These are phyloP conservation scores for Phaeoacremonium minimum DNA, from an alignment of 2,329 filamentous ascomycete genomes.

Conservation along the genomic window DNA sequence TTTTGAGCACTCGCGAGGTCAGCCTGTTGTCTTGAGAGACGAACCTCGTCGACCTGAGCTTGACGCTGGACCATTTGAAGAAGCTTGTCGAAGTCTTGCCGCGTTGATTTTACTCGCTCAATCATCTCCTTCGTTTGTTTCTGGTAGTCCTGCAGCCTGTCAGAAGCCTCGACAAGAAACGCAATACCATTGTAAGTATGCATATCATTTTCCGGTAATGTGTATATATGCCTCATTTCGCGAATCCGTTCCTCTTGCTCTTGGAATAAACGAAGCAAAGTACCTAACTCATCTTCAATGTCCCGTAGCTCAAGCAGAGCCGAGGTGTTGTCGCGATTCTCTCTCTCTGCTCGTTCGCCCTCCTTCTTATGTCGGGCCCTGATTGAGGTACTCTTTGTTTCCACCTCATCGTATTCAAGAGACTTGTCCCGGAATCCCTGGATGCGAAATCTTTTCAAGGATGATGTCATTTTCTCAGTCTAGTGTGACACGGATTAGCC, in stretches of 20 bases:
- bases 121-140: constrained; percentile 5
- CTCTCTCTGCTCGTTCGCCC: constrained; percentile 14
- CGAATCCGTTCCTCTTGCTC: constrained; percentile 3
- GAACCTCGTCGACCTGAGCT: constrained; percentile 7
- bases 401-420: constrained; percentile 28
- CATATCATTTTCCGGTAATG: background rate
- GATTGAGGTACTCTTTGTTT: constrained; percentile 32
- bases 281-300: constrained; percentile 6
- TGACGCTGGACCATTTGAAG: constrained; percentile 5
- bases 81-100: constrained; percentile 5
- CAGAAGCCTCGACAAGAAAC: constrained; percentile 2
- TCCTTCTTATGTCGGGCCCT: constrained; percentile 32
- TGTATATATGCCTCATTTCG: background rate
- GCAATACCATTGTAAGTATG: background rate
- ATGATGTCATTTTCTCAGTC: constrained; percentile 55
- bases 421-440: constrained; percentile 45
- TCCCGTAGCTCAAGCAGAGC: constrained; percentile 6
- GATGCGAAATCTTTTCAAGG: constrained; percentile 53
- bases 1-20: constrained; percentile 12
- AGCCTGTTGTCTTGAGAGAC: constrained; percentile 6
- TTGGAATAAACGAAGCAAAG: constrained; percentile 1
- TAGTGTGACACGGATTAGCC: too few species aligned
- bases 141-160: constrained; percentile 1
- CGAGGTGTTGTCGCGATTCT: constrained; percentile 5
- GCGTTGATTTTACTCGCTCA: background rate